Conservation (phyloP, 1,139 yeast genomes). For the Hanseniaspora gamundiae region DNA sequence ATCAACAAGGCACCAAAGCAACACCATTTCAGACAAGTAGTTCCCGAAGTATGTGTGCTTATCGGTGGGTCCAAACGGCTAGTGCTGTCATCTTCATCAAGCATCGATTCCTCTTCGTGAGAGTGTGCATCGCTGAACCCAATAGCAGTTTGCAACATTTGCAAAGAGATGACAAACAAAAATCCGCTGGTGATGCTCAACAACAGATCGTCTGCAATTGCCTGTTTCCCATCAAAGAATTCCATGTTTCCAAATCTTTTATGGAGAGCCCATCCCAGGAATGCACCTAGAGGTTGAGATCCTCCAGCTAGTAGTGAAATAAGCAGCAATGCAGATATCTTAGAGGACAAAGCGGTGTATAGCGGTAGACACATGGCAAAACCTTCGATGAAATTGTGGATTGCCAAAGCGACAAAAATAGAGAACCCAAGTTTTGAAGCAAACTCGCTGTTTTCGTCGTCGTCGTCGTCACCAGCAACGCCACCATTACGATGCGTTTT, state of each 20-base stretch:
- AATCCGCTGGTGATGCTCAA: conserved; percentile 76
- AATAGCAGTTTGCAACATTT: conserved; percentile 50
- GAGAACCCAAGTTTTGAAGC: conserved; percentile 40
- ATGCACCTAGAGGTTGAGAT: conserved; percentile 85
- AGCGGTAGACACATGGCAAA: conserved; percentile 88
- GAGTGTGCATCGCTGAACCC: conserved; percentile 27
- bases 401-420: conserved; percentile 69
- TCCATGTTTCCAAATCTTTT: conserved; percentile 24
- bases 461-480: neutral
- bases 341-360: conserved; percentile 54
- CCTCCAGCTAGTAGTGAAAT: conserved; percentile 66
- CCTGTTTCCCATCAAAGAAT: conserved; percentile 29
- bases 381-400: conserved; percentile 93
- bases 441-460: neutral
- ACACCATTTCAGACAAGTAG: conserved; percentile 24
- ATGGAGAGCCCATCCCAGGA: conserved; percentile 52
- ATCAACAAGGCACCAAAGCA: conserved; percentile 23
- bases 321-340: conserved; percentile 52
- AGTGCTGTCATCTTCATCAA: too few species aligned
- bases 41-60: conserved; percentile 22
- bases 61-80: conserved; percentile 14
- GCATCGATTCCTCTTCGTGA: conserved; percentile 15
- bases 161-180: conserved; percentile 63
- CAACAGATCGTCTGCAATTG: conserved; percentile 22
- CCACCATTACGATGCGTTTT: neutral